Evolutionary conservation across 2,329 filamentous ascomycete species (phyloP).

Genomic region (Nannizzia gypsea): DNA sequence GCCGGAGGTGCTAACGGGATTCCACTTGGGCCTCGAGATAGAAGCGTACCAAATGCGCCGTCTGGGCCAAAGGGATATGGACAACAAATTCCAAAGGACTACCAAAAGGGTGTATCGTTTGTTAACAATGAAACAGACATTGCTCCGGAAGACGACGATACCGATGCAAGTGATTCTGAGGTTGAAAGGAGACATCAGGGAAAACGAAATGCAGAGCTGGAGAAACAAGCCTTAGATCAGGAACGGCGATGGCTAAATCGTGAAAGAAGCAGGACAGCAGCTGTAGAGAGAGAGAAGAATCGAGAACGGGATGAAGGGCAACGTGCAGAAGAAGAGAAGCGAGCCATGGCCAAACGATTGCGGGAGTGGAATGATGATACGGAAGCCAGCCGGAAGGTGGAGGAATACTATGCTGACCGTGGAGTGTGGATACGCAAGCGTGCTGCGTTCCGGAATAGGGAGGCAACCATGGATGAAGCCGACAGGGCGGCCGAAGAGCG

Average conservation of each 20-base stretch:
- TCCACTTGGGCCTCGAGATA: slow-evolving; percentile 59
- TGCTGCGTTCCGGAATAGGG: slow-evolving; percentile 57
- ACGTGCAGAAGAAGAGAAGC: slow-evolving; percentile 50
- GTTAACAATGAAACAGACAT: slow-evolving; percentile 61
- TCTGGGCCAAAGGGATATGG: slow-evolving; percentile 55
- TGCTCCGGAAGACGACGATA: slow-evolving; percentile 70
- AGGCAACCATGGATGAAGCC: slow-evolving; percentile 65
- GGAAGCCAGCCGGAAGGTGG: slow-evolving; percentile 59
- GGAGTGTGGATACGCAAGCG: slow-evolving; percentile 77
- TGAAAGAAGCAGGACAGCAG: slow-evolving; percentile 70
- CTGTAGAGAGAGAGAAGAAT: slow-evolving; percentile 71
- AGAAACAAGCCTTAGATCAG: slow-evolving; percentile 71
- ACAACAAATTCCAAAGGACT: slow-evolving; percentile 54
- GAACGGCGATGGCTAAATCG: slow-evolving; percentile 85
- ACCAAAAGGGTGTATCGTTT: slow-evolving; percentile 68
- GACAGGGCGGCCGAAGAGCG: slow-evolving; percentile 69
- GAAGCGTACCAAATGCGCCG: slow-evolving; percentile 61
- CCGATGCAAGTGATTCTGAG: slow-evolving; percentile 77
- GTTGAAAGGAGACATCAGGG: slow-evolving; percentile 59
- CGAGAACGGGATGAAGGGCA: slow-evolving; percentile 65
- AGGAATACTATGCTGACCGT: slow-evolving; percentile 79
- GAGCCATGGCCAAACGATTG: slow-evolving; percentile 59
- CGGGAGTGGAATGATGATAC: slow-evolving; percentile 79
- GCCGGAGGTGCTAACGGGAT: slow-evolving; percentile 58
- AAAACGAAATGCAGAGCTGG: slow-evolving; percentile 62